Base-by-base conservation (phyloP, 345 rosid genomes). In the Turritis glabra region DNA sequence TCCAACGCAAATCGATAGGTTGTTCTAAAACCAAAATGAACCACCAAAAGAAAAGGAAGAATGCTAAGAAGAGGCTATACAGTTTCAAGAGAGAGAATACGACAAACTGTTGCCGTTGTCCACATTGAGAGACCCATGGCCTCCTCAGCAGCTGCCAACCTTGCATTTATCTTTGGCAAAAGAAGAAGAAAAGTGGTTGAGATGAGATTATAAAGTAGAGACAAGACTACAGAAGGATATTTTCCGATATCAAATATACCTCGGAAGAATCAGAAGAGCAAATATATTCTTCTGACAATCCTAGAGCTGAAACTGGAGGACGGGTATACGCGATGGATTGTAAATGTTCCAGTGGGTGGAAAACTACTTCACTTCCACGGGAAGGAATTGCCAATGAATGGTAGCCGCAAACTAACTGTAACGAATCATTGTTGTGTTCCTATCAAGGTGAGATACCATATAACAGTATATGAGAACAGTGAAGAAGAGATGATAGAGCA, bases 51-150 rank as follows among this genome's bases (percentile, higher is more conserved):
- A 61, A 52, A 61, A 75, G 53, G 15, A 56, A 76, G 47, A 58
- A 69, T 21, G 57, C 44, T 61, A 35, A 48, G 60, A 79, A 77
- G 77, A 76, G 79, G 40, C 52, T 64, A 72, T 90, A 96, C 99
- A 85, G 87, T 87, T 81, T 92, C 97, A 65, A 96, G 93, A 55
- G 98, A 88, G 71, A 96, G 88, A 75, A 88, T 85, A 60, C 99
- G 90, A 48, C 99, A 96, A 70, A 90, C 72, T n/a, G 98, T 88
- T 77, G 98, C 96, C n/a, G 92, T 89, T 67, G 99, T 90, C 98
- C 97, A 96, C 80, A 89, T 59, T 40, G 99, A 90, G 64, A 96
- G 89, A 17, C 96, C 83, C 81, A 86, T 79, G 73, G 97, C 94
- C 82, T 92, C 98, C 85, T 96, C 98, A 60, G 94, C 94, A 74